Percentiles rank a stretch among this genome's conserved stretches.
Evolutionary conservation across 805 yeast species (phyloP).

Genomic region (Candida maesae): DNA sequence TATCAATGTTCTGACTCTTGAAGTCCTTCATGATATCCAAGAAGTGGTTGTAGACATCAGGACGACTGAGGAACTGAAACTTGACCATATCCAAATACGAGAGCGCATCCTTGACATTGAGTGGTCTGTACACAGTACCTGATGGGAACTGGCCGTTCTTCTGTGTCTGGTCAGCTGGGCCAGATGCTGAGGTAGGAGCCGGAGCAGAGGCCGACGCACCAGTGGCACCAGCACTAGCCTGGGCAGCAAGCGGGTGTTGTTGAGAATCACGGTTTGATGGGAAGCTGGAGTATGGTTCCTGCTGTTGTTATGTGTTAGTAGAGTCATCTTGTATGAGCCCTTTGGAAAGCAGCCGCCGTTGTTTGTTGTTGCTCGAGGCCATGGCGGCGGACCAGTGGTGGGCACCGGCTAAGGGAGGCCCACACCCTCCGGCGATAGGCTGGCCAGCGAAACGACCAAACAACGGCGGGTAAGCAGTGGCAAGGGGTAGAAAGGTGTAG

Average conservation of each 20-base stretch:
- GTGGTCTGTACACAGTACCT: constrained; percentile 54
- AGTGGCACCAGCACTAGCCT: no score
- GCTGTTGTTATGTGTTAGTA: not conserved
- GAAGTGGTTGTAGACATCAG: constrained; percentile 94
- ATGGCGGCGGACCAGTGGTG: no score
- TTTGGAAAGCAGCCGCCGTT: not conserved
- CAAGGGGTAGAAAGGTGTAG: no score
- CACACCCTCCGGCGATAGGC: no score
- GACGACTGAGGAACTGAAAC: constrained; percentile 84
- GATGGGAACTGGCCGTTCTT: constrained; percentile 8
- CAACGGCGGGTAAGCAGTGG: no score
- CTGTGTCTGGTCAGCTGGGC: constrained; percentile 7
- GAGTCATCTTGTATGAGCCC: not conserved
- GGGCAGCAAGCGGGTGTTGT: no score
- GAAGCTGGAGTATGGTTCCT: not conserved
- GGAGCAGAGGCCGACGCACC: no score
- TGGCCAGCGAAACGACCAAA: no score
- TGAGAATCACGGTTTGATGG: constrained; percentile 7
- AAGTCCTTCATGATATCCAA: constrained; percentile 98
- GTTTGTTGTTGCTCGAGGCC: no score
- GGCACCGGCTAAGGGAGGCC: no score
- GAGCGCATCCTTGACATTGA: constrained; percentile 94
- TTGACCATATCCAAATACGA: constrained; percentile 95
- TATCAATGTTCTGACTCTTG: constrained; percentile 91
- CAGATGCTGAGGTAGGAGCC: constrained; percentile 13